Percentiles rank a stretch among this genome's conserved stretches.
Conservation (phyloP, 2,329 filamentous ascomycete genomes). For the Epichloe brachyelytri region DNA sequence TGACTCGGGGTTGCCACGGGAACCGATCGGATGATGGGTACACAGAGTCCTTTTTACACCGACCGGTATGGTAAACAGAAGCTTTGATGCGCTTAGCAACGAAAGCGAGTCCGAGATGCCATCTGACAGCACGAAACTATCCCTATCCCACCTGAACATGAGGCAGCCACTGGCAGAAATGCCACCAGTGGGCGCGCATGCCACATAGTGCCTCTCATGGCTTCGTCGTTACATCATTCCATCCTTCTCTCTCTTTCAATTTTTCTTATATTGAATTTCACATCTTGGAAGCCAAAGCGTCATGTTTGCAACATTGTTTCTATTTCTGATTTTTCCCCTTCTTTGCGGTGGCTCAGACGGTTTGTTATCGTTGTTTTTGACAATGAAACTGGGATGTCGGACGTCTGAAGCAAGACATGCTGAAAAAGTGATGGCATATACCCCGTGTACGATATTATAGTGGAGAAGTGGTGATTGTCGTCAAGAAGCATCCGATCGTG, state of each 20-base stretch:
- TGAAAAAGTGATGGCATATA: background rate
- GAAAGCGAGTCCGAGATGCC: constrained; percentile 28
- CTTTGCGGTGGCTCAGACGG: background rate
- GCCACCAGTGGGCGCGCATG: constrained; percentile 13
- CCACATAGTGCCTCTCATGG: constrained; percentile 9
- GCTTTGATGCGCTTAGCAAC: constrained; percentile 28
- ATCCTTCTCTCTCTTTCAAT: background rate
- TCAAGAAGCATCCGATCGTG: too few species aligned
- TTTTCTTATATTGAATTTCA: background rate
- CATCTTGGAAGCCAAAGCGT: background rate
- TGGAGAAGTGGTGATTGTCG: background rate
- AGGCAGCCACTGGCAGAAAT: constrained; percentile 13
- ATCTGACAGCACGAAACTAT: constrained; percentile 50
- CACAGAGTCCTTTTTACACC: constrained; percentile 40
- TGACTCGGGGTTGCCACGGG: constrained; percentile 23
- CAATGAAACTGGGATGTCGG: background rate
- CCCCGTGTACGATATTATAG: background rate
- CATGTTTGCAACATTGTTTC: background rate
- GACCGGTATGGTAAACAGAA: constrained; percentile 28
- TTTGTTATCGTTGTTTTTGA: background rate
- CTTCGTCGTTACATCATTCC: background rate
- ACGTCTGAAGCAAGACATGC: background rate
- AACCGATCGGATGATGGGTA: constrained; percentile 28
- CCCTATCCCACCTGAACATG: constrained; percentile 46
- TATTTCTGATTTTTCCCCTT: background rate